Percentiles rank a stretch among this genome's conserved stretches.
Conservation (phyloP, 345 rosid genomes). For the Aquilaria malaccensis region DNA sequence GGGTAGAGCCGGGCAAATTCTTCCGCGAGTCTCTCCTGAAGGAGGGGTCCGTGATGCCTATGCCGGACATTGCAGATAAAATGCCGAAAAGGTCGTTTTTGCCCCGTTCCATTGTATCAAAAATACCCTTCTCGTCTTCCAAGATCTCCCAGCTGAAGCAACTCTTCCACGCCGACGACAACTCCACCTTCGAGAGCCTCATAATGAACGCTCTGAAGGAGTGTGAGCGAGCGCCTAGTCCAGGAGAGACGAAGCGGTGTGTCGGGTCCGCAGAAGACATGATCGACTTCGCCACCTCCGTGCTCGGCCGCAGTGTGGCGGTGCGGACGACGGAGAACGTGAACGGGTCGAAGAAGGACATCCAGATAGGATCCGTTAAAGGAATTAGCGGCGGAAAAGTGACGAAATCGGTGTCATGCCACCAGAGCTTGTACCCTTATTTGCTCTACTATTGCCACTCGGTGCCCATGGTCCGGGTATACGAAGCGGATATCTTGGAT, state of each 20-base stretch:
- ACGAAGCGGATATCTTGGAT: constrained; percentile 64
- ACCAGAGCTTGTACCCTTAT: constrained; percentile 79
- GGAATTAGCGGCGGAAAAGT: constrained; percentile 60
- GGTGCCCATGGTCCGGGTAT: constrained; percentile 85
- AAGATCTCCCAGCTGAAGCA: constrained; percentile 20
- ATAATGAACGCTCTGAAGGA: constrained; percentile 45
- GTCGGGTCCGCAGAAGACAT: constrained; percentile 83
- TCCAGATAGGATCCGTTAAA: constrained; percentile 49
- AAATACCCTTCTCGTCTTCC: constrained; percentile 54
- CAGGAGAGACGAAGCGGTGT: constrained; percentile 79
- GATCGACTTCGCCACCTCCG: constrained; percentile 75
- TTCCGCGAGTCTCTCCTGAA: constrained; percentile 65
- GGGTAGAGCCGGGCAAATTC: constrained; percentile 87
- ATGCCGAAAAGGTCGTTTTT: constrained; percentile 91
- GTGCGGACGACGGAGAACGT: constrained; percentile 57
- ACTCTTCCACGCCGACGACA: constrained; percentile 50
- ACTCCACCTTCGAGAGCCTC: constrained; percentile 51
- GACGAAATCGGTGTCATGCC: constrained; percentile 82
- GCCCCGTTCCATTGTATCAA: constrained; percentile 57
- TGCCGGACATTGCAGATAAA: constrained; percentile 86
- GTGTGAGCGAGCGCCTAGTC: constrained; percentile 67
- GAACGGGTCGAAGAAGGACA: constrained; percentile 40
- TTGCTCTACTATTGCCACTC: constrained; percentile 82
- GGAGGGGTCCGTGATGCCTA: constrained; percentile 55
- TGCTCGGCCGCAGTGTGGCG: constrained; percentile 49